Percentiles rank a stretch among this genome's conserved stretches.
phyloP scores from a whole-genome alignment of 495 filamentous ascomycete species.

The Cercophora sp. region DNA sequence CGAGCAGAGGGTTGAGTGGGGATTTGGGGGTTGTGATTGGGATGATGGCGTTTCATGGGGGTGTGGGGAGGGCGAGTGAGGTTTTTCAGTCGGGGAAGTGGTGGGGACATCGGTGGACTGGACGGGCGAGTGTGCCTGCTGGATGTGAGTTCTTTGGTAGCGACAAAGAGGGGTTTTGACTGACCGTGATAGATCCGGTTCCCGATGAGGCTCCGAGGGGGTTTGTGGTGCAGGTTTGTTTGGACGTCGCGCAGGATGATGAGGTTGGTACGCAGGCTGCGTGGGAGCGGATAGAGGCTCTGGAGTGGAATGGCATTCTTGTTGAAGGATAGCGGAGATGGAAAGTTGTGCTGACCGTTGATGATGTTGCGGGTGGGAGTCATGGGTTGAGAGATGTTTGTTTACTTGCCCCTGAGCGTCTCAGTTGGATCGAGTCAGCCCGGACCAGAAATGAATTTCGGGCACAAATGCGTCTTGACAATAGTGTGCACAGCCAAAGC shows the following conservation, averaged over 20 bases:
- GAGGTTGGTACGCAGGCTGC: neutral
- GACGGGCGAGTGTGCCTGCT: neutral
- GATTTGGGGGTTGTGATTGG: conserved; percentile 27
- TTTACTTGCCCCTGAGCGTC: no score
- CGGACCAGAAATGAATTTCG: no score
- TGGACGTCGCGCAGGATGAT: conserved; percentile 14
- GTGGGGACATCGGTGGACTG: conserved; percentile 16
- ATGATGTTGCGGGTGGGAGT: no score
- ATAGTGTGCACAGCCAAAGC: no score
- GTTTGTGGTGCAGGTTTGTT: conserved; percentile 23
- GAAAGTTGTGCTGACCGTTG: no score
- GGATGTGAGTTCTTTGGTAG: conserved; percentile 19
- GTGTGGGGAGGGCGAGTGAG: conserved; percentile 1
- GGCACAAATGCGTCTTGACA: no score
- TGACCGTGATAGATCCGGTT: neutral
- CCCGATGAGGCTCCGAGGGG: conserved; percentile 17
- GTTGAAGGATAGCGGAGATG: no score
- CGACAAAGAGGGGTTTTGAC: neutral
- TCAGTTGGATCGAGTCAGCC: no score
- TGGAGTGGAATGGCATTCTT: conserved; percentile 12
- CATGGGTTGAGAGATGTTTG: no score
- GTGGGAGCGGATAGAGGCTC: neutral
- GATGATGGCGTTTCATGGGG: conserved; percentile 27
- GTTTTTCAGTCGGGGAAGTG: conserved; percentile 22
- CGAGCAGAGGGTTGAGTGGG: conserved; percentile 26